Conservation (phyloP, 148 eudicot genomes). For the Hydrangea macrophylla region DNA sequence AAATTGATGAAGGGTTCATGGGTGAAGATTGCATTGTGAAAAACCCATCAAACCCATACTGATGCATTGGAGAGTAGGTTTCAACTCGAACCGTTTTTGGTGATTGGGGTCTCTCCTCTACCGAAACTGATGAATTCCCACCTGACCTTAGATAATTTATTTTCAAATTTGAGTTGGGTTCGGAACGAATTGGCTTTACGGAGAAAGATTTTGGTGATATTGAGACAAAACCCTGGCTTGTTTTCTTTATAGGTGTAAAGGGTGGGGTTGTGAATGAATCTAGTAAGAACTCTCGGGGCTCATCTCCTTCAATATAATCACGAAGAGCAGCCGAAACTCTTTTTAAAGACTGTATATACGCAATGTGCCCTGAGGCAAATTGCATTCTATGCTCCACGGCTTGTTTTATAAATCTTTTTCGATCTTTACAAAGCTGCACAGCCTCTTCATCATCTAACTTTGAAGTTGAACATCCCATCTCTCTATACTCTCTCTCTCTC, state of each 20-base stretch:
- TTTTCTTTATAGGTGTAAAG: slow-evolving; percentile 55
- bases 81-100: slow-evolving; percentile 73
- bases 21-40: slow-evolving; percentile 76
- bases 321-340: slow-evolving; percentile 81
- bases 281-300: slow-evolving; percentile 68
- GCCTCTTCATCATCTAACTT: slow-evolving; percentile 95
- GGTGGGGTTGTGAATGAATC: slow-evolving; percentile 62
- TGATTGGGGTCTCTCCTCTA: slow-evolving; percentile 71
- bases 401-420: slow-evolving; percentile 83
- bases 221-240: slow-evolving; percentile 54
- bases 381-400: slow-evolving; percentile 76
- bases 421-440: slow-evolving; percentile 83
- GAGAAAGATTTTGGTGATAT: slow-evolving; percentile 74
- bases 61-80: slow-evolving; percentile 58
- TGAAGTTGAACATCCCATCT: slow-evolving; percentile 95
- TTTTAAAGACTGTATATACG: slow-evolving; percentile 74
- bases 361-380: slow-evolving; percentile 80
- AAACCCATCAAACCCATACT: slow-evolving; percentile 65
- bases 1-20: slow-evolving; percentile 37
- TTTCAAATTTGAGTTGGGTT: slow-evolving; percentile 47
- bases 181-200: slow-evolving; percentile 42
- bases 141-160: slow-evolving; percentile 66
- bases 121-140: slow-evolving; percentile 67
- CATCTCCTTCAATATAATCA: slow-evolving; percentile 83
- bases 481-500: slow-evolving; percentile 22